Evolutionary conservation across 2,329 filamentous ascomycete genomes (phyloP), one percentile per base, ranked within the genome.

Genomic region (Pseudogymnoascus sp.): DNA sequence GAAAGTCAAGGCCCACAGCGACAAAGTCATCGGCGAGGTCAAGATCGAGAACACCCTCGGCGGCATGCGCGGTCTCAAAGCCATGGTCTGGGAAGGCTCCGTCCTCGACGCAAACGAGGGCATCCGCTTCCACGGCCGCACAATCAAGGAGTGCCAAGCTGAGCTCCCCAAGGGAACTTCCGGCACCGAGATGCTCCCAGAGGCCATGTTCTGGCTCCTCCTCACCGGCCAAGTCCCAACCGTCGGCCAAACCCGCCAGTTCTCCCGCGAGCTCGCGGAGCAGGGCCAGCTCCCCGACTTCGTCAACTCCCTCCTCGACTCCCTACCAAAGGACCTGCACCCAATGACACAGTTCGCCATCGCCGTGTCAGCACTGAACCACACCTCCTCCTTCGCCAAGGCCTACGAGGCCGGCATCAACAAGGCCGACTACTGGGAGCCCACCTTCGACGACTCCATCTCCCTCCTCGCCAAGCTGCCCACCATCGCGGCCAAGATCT

Each of bases 201-300:
- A 99, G 78, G 88, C 93, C 77, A 99, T 99, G 95, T 99, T 99
- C 84, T 99, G 95, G 95, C 86, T 97, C 43, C 86, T 99, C 60
- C 82, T 99, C 70, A 99, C 95, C 8, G 95, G 95, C 65, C 84
- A 96, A 77, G 90, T 97, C 21, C 95, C 95, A 23, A 90, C 89
- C 1, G 88, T 87, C 21, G 80, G 80, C 66, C 95, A 99, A 77
- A 86, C 95, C 66, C 90, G 93, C 71, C 81, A 79, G 49, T 87
- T 99, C 71, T 96, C 91, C 56, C 85, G 88, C 64, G 88, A 97
- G 76, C 82, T 97, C 23, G 95, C 95, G 61, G 88, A 93, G 75
- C 88, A 97, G 79, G 89, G 90, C 21, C 80, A 85, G 70, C 85
- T 99, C 61, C 95, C 95, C 23, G 79, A 83, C 46, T 96, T 96